Evolutionary conservation across 208 protist species (phyloP).

Genomic region (Naegleria lovaniensis): DNA sequence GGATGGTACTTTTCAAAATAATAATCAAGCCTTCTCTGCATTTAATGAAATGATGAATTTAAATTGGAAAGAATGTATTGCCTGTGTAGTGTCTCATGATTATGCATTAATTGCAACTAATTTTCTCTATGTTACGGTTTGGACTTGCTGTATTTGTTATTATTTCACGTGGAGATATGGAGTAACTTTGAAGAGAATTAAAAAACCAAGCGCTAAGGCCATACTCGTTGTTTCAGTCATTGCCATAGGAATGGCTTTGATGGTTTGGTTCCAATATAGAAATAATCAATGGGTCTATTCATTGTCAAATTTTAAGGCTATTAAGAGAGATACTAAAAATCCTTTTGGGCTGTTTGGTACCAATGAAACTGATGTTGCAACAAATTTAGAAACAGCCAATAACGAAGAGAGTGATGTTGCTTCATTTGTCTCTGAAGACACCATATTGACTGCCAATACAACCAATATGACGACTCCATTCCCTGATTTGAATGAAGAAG

Average conservation of each 20-base stretch:
- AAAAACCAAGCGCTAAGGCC: not conserved
- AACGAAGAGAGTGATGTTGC: not conserved
- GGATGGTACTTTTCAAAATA: not conserved
- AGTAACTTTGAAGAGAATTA: not conserved
- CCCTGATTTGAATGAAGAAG: not conserved
- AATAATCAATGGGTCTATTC: constrained; percentile 11
- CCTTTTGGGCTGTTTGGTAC: not conserved
- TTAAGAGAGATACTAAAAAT: constrained; percentile 3
- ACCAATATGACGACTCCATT: not conserved
- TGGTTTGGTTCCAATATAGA: not conserved
- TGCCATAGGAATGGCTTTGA: not conserved
- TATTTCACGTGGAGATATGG: constrained; percentile 23
- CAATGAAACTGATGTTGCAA: not conserved
- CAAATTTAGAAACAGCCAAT: not conserved
- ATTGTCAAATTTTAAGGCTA: not conserved
- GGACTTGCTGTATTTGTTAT: not conserved
- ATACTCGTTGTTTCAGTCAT: not conserved
- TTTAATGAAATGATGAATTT: constrained; percentile 7
- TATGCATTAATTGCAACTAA: not conserved
- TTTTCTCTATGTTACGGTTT: not conserved
- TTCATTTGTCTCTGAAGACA: not conserved
- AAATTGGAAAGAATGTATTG: not conserved
- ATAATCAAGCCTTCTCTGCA: not conserved
- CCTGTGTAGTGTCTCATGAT: not conserved
- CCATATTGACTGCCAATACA: not conserved